phyloP scores from a whole-genome alignment of 805 yeast genomes.

The Saccharomycopsis lassenensis region DNA sequence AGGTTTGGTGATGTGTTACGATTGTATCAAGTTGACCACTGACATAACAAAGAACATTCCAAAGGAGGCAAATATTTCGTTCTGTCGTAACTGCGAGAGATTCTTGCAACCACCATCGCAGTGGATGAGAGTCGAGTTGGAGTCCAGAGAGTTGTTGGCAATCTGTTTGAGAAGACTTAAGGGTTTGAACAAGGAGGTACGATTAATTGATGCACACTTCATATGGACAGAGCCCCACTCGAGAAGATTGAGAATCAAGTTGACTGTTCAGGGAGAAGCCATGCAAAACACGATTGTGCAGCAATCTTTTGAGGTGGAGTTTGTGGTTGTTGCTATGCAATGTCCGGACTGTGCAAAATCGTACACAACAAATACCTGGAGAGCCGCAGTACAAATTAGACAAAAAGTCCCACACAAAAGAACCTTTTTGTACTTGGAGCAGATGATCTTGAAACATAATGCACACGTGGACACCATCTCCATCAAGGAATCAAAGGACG shows the following conservation, averaged over 20 bases:
- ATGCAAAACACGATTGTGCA: slow-evolving; percentile 84
- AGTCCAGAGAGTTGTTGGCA: slow-evolving; percentile 87
- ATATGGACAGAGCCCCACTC: slow-evolving; percentile 99
- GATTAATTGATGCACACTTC: slow-evolving; percentile 87
- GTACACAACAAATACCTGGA: slow-evolving; percentile 95
- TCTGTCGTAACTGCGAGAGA: slow-evolving; percentile 95
- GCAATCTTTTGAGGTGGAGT: slow-evolving; percentile 91
- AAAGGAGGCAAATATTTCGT: slow-evolving; percentile 84
- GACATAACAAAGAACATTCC: slow-evolving; percentile 93
- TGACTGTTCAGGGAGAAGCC: slow-evolving; percentile 96
- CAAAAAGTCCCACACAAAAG: slow-evolving; percentile 96
- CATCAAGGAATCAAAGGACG: slow-evolving; percentile 87
- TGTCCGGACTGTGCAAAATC: slow-evolving; percentile 98
- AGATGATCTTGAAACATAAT: slow-evolving; percentile 80
- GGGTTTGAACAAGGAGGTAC: slow-evolving; percentile 66
- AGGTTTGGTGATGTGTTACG: slow-evolving; percentile 93
- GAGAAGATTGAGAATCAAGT: slow-evolving; percentile 79
- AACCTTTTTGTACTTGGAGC: slow-evolving; percentile 92
- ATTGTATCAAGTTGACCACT: slow-evolving; percentile 87
- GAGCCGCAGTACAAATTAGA: slow-evolving; percentile 94
- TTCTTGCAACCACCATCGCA: slow-evolving; percentile 90
- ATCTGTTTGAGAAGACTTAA: slow-evolving; percentile 78
- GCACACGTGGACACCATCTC: slow-evolving; percentile 93
- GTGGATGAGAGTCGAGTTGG: slow-evolving; percentile 86
- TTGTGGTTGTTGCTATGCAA: slow-evolving; percentile 88